Evolutionary conservation across 176 grass and related monocot species (phyloP).

Genomic region (Calamus simplicifolius): DNA sequence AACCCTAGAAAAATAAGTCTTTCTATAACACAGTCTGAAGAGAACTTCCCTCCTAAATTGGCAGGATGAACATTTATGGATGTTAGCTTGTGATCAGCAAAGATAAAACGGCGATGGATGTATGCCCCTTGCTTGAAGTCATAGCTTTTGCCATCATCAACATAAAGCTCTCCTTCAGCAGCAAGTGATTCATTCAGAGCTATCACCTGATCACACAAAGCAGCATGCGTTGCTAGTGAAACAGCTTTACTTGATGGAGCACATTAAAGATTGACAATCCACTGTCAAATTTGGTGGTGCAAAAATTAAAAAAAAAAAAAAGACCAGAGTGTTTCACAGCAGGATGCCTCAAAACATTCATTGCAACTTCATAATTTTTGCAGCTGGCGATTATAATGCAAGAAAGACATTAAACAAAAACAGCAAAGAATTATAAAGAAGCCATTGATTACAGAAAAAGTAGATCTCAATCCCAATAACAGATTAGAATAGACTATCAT

Average conservation of each 20-base stretch:
- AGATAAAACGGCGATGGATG: conserved; percentile 77
- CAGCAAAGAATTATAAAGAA: no score
- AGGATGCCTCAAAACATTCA: no score
- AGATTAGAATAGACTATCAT: no score
- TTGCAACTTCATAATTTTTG: no score
- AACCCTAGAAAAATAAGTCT: conserved; percentile 75
- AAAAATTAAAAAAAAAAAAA: no score
- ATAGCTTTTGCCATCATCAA: conserved; percentile 89
- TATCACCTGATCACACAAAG: conserved; percentile 48
- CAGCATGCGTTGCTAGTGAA: not conserved
- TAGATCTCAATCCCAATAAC: no score
- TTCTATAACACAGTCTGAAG: conserved; percentile 59
- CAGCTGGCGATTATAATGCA: no score
- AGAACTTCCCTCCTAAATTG: conserved; percentile 43
- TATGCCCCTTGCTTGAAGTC: conserved; percentile 78
- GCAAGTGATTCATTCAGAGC: conserved; percentile 67
- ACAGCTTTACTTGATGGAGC: not conserved
- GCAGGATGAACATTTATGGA: conserved; percentile 40
- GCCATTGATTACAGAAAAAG: no score
- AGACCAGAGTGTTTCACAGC: no score
- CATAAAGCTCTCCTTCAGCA: conserved; percentile 89
- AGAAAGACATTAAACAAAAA: no score
- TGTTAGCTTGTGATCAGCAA: conserved; percentile 64
- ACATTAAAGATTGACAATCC: no score
- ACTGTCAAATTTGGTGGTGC: no score